phyloP scores from a whole-genome alignment of 2,329 filamentous ascomycete genomes.

The Aspergillus sp. region DNA sequence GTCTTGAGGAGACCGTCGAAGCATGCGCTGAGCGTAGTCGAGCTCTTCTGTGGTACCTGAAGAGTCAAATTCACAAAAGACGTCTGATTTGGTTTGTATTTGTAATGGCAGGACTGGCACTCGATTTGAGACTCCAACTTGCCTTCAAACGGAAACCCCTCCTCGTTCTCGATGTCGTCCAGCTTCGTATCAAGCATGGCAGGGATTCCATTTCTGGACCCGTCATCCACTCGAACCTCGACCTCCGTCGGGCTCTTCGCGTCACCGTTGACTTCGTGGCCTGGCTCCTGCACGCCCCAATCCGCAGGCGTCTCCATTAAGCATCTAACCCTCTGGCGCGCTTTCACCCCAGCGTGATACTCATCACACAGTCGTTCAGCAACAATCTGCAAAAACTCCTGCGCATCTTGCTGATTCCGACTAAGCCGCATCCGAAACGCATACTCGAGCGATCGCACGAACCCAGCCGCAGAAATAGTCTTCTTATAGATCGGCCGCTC shows the following conservation, averaged over 20 bases:
- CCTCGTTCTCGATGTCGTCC: constrained; percentile 31
- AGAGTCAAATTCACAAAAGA: constrained; percentile 89
- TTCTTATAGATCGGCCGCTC: constrained; percentile 91
- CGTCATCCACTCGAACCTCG: constrained; percentile 33
- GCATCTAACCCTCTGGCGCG: constrained; percentile 45
- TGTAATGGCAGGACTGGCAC: constrained; percentile 83
- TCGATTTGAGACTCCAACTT: constrained; percentile 91
- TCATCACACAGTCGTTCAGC: constrained; percentile 89
- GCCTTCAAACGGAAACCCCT: constrained; percentile 84
- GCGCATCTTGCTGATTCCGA: constrained; percentile 91
- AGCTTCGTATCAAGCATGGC: constrained; percentile 33
- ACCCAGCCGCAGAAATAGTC: constrained; percentile 79
- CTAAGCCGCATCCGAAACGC: constrained; percentile 89
- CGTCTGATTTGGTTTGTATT: constrained; percentile 73
- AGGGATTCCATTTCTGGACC: constrained; percentile 23
- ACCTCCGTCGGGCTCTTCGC: constrained; percentile 21
- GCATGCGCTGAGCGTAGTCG: constrained; percentile 76
- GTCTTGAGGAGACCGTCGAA: constrained; percentile 93
- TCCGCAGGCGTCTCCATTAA: constrained; percentile 15
- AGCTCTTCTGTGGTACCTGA: constrained; percentile 76
- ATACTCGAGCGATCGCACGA: constrained; percentile 73
- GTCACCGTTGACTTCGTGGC: constrained; percentile 4
- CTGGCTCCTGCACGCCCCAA: constrained; percentile 6
- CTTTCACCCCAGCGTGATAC: constrained; percentile 76
- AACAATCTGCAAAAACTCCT: constrained; percentile 93